phyloP scores from a whole-genome alignment of 345 rosid genomes.

The Hirschfeldia incana region DNA sequence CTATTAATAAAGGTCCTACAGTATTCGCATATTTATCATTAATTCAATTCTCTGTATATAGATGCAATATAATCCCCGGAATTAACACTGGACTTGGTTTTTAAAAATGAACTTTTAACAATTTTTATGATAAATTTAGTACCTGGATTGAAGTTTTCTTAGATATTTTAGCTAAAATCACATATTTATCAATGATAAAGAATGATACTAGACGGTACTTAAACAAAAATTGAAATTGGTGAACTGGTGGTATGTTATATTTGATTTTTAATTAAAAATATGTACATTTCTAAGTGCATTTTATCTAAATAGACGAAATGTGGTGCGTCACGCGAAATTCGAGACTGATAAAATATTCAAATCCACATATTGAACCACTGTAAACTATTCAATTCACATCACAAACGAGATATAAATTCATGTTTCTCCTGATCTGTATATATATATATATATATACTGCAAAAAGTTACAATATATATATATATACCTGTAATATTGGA shows the following conservation, averaged over 20 bases:
- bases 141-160: background rate
- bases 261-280: background rate
- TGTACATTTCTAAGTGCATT: background rate
- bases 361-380: background rate
- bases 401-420: background rate
- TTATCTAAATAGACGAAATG: background rate
- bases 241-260: no score
- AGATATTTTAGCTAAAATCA: background rate
- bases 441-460: background rate
- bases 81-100: background rate
- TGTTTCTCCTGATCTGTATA: background rate
- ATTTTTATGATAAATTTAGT: no score
- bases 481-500: background rate
- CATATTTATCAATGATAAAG: background rate
- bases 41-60: background rate
- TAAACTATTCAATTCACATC: background rate
- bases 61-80: background rate
- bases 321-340: background rate
- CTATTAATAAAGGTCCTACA: conserved; percentile 29
- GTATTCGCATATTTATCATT: conserved; percentile 7
- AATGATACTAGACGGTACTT: background rate
- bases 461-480: background rate
- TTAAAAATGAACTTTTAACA: background rate
- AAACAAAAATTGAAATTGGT: background rate
- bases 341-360: background rate